Evolutionary conservation across 2,329 filamentous ascomycete genomes (phyloP).

Genomic region (Aureobasidium uvarum): DNA sequence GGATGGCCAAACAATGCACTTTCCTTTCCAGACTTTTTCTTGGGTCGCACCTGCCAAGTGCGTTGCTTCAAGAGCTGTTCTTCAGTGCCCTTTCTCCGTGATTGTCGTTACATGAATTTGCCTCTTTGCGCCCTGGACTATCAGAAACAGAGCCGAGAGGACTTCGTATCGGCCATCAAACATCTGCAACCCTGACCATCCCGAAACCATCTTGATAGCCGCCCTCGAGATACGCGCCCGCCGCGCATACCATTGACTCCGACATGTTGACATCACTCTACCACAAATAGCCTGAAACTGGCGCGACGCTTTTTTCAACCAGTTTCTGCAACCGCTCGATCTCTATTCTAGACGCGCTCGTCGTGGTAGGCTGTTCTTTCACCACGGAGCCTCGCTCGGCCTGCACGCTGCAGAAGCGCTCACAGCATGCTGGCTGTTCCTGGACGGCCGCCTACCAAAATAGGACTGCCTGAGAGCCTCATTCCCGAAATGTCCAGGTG

Average conservation of each 20-base stretch:
- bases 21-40: background rate
- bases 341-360: constrained; percentile 30
- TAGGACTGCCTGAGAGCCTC: background rate
- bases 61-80: background rate
- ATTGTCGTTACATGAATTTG: background rate
- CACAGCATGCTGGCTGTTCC: background rate
- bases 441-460: constrained; percentile 16
- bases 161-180: background rate
- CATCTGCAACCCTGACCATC: background rate
- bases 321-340: constrained; percentile 31
- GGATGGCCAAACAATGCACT: background rate
- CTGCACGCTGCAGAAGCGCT: constrained; percentile 16
- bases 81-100: background rate
- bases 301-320: constrained; percentile 33
- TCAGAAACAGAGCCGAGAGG: background rate
- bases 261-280: constrained; percentile 8
- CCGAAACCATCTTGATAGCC: constrained; percentile 7
- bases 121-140: background rate
- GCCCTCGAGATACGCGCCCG: constrained; percentile 19
- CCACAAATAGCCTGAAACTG: constrained; percentile 33
- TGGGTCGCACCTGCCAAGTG: background rate
- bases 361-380: constrained; percentile 25
- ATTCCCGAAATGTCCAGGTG: background rate
- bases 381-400: background rate
- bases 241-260: constrained; percentile 14